A percentile compares a stretch with the other conserved stretches of the same genome.
These are phyloP conservation scores for Darksidea phi DNA, from an alignment of 495 filamentous ascomycete genomes.

Conservation along the genomic window DNA sequence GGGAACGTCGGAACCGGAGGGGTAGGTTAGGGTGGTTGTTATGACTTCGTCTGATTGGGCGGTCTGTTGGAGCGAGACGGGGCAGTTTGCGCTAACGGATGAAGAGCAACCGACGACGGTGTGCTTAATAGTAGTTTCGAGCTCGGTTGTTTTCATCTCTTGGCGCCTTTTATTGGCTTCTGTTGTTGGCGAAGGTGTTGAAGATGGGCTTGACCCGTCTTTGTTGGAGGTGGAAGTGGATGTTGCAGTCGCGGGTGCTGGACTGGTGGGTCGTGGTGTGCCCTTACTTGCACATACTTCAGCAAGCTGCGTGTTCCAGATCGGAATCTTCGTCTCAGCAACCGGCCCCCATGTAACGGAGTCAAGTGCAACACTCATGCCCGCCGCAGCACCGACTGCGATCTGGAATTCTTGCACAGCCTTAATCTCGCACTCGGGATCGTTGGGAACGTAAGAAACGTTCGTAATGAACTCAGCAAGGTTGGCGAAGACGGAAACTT, in stretches of 20 bases:
- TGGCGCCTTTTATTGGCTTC: background rate
- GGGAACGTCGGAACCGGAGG: conserved; percentile 10
- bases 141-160: conserved; percentile 8
- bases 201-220: background rate
- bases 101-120: conserved; percentile 14
- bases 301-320: conserved; percentile 56
- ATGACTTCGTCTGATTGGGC: conserved; percentile 1
- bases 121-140: conserved; percentile 5
- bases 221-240: background rate
- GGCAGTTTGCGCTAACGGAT: conserved; percentile 8
- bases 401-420: conserved; percentile 52
- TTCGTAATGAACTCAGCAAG: conserved; percentile 56
- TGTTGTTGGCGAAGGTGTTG: background rate
- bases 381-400: conserved; percentile 52
- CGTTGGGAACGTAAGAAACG: conserved; percentile 42
- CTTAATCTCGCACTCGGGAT: conserved; percentile 46
- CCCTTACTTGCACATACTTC: conserved; percentile 46
- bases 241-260: background rate
- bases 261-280: conserved; percentile 3
- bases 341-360: conserved; percentile 52
- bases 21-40: background rate
- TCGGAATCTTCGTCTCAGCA: conserved; percentile 48
- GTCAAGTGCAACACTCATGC: conserved; percentile 50
- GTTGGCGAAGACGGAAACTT: conserved; percentile 50
- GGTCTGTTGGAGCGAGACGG: conserved; percentile 15